Evolutionary conservation across 108 stramenopile genomes (phyloP), one percentile per base, ranked within the genome.

Genomic region (Discostella stelligeroides): DNA sequence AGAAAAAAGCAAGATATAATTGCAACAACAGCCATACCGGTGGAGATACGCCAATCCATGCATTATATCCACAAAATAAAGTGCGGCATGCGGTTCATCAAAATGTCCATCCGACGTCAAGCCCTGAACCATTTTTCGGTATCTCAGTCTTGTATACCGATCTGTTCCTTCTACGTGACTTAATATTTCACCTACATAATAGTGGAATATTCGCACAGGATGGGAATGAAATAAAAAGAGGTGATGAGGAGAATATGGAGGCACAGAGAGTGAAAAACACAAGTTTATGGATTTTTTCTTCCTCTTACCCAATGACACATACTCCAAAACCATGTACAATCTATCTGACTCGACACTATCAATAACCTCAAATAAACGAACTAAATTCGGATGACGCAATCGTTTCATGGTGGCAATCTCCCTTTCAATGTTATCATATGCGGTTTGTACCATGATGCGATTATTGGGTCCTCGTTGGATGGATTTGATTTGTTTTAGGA

Each of bases 331-430:
- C 88, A 97, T 89, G 76, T 92, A 92, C 7, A 97, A 55, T 50
- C 79, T 72, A 60, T 95, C 90, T 4, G 81, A 80, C 43, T 92
- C 88, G 28, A 88, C 87, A 43, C 85, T 88, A 64, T 96, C 92
- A 63, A 96, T 90, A 13, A 93, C 93, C 64, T 96, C 90, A 61
- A 69, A 82, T 12, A 97, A 62, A 17, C 60, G 61, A 1, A 97
- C 94, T 12, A 93, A 47, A 65, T 95, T 94, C 5, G 92, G 93
- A 83, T 97, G 96, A 12, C 74, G 72, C 40, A 97, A 50, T 39
- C 88, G 81, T 60, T 95, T 95, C 92, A 95, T 94, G 6, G 92
- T 62, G n/a, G 91, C 96, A 61, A 95, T 92, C 55, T 96, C 95
- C 25, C 84, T 80, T 56, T 94, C 91, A 12, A 96, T 91, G 49